A percentile compares a stretch with the other conserved stretches of the same genome.
phyloP scores from a whole-genome alignment of 371 early-diverging fungal species.

The Gilbertella persicaria region DNA sequence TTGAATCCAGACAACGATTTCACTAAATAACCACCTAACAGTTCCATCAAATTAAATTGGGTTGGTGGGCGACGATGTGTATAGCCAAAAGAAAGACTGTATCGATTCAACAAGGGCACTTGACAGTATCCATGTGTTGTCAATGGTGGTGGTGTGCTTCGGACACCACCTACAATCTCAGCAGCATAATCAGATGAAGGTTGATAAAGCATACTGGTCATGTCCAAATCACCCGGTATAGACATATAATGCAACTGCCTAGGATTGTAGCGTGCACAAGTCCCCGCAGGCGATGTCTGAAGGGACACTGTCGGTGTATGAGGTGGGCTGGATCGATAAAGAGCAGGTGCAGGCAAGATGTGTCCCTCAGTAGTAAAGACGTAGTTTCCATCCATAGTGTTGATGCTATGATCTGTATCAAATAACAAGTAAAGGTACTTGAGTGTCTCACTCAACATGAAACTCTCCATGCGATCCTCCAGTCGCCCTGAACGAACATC shows the following conservation, averaged over 20 bases:
- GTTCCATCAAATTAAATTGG: slow-evolving; percentile 23
- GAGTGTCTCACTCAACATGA: slow-evolving; percentile 91
- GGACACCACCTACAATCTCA: slow-evolving; percentile 30
- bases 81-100: slow-evolving; percentile 35
- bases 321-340: slow-evolving; percentile 8
- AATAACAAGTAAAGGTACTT: slow-evolving; percentile 88
- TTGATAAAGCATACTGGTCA: slow-evolving; percentile 29
- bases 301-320: background rate
- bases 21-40: slow-evolving; percentile 49
- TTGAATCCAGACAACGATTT: slow-evolving; percentile 52
- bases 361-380: slow-evolving; percentile 94
- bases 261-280: slow-evolving; percentile 20
- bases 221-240: slow-evolving; percentile 26
- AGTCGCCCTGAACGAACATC: slow-evolving; percentile 65
- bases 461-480: slow-evolving; percentile 95
- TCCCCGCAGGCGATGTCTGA: slow-evolving; percentile 8
- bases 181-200: slow-evolving; percentile 39
- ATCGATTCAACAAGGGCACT: slow-evolving; percentile 17
- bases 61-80: background rate
- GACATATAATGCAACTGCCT: background rate
- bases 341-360: slow-evolving; percentile 49
- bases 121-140: slow-evolving; percentile 29
- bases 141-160: slow-evolving; percentile 5
- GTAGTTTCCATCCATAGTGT: slow-evolving; percentile 69
- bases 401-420: slow-evolving; percentile 54